Conservation (phyloP, 2,329 filamentous ascomycete species). For the Beauveria australis region DNA sequence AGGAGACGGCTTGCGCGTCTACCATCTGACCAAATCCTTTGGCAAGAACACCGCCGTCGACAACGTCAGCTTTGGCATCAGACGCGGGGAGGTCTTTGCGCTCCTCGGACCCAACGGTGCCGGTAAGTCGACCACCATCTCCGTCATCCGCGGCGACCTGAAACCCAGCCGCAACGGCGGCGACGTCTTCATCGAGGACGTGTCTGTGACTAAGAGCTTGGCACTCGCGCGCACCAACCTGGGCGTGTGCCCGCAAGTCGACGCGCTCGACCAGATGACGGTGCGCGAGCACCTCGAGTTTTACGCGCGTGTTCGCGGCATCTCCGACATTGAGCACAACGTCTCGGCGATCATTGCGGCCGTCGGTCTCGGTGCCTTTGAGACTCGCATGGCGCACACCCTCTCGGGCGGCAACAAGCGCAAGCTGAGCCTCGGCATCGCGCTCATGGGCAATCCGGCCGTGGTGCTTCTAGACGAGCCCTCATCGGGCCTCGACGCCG, state of each 20-base stretch:
- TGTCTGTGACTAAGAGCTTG: conserved; percentile 64
- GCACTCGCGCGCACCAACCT: conserved; percentile 66
- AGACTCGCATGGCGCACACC: conserved; percentile 65
- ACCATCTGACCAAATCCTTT: conserved; percentile 75
- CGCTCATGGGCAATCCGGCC: conserved; percentile 83
- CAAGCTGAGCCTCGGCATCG: conserved; percentile 84
- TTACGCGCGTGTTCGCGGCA: conserved; percentile 77
- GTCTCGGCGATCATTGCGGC: conserved; percentile 70
- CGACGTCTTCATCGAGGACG: conserved; percentile 71
- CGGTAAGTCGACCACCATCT: conserved; percentile 85
- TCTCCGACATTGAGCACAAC: conserved; percentile 67
- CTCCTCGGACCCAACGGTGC: conserved; percentile 86
- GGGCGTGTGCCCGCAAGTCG: conserved; percentile 86
- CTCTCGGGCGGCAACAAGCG: conserved; percentile 88
- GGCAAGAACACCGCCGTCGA: conserved; percentile 72
- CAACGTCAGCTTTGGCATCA: conserved; percentile 76
- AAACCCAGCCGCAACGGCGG: conserved; percentile 63
- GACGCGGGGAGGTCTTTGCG: conserved; percentile 75
- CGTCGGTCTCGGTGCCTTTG: conserved; percentile 66
- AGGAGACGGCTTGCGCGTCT: conserved; percentile 64
- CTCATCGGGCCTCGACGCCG: conserved; percentile 80
- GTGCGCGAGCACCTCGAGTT: conserved; percentile 79
- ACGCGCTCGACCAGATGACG: conserved; percentile 86
- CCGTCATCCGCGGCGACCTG: conserved; percentile 80
- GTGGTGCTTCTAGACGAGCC: conserved; percentile 88